These are phyloP conservation scores for Xylaria flabelliformis DNA, from an alignment of 495 filamentous ascomycete genomes.

Conservation along the genomic window DNA sequence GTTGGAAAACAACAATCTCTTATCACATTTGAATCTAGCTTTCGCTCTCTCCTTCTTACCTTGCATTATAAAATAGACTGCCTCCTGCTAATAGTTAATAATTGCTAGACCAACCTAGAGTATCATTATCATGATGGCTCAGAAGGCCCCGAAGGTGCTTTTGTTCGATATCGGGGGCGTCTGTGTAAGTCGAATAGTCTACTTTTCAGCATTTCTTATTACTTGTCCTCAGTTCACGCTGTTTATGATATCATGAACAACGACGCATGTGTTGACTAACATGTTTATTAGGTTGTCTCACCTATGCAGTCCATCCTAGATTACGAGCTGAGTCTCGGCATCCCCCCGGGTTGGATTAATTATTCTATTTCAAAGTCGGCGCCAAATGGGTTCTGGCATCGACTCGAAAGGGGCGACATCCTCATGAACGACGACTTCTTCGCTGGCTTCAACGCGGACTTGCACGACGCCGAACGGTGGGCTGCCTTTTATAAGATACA, in stretches of 20 bases:
- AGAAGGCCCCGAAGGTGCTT: constrained; percentile 71
- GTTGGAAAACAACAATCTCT: not conserved
- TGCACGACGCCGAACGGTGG: constrained; percentile 72
- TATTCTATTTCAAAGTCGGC: constrained; percentile 78
- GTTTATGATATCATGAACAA: not conserved
- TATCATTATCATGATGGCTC: constrained; percentile 39
- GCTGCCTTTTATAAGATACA: constrained; percentile 49
- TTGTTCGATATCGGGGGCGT: constrained; percentile 98
- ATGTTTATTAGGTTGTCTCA: constrained; percentile 72
- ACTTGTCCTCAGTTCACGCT: too few species aligned
- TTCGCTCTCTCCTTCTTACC: not conserved
- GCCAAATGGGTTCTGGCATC: constrained; percentile 88
- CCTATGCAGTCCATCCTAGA: constrained; percentile 91
- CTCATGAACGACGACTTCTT: constrained; percentile 77
- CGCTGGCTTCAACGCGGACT: constrained; percentile 73
- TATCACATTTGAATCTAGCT: not conserved
- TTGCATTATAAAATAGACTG: constrained; percentile 4
- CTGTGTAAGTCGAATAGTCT: constrained; percentile 68
- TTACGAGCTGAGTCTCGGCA: constrained; percentile 76
- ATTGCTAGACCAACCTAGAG: constrained; percentile 31
- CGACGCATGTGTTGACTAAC: constrained; percentile 28
- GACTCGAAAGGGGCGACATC: constrained; percentile 77
- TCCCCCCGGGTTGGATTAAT: constrained; percentile 90
- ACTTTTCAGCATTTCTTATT: not conserved
- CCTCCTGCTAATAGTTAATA: not conserved